Conservation (phyloP, 164 flowering plant species). For the Dillenia turbinata region DNA sequence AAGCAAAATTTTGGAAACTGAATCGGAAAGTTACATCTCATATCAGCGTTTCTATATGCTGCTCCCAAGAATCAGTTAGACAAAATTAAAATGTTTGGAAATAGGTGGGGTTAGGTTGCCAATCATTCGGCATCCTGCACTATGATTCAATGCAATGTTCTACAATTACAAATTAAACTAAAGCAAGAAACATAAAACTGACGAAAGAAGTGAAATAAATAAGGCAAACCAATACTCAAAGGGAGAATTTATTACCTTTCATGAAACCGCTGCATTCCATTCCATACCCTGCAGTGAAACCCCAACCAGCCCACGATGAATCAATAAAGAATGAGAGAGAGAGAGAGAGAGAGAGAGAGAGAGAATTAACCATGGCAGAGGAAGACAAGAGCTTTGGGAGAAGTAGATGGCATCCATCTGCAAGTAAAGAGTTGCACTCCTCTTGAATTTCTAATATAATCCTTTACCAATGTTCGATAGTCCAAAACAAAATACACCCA, state of each 20-base stretch:
- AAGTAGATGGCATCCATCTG: conserved; percentile 78
- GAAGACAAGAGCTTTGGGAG: conserved; percentile 85
- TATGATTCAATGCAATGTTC: too few relatives aligned
- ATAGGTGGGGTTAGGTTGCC: too few relatives aligned
- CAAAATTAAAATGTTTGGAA: too few relatives aligned
- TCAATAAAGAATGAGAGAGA: conserved; percentile 8
- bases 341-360: conserved; percentile 11
- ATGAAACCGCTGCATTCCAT: conserved; percentile 95
- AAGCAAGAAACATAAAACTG: background rate
- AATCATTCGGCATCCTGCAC: too few relatives aligned
- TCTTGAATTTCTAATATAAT: conserved; percentile 66
- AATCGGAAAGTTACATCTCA: too few relatives aligned
- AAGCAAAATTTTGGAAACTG: too few relatives aligned
- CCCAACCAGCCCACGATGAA: conserved; percentile 16
- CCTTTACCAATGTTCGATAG: conserved; percentile 28
- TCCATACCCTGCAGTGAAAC: conserved; percentile 73
- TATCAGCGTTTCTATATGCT: too few relatives aligned
- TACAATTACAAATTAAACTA: background rate
- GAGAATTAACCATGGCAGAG: conserved; percentile 79
- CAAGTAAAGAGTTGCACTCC: conserved; percentile 89
- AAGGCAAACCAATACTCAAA: background rate
- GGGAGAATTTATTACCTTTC: conserved; percentile 61
- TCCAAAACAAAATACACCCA: background rate
- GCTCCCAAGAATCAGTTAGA: too few relatives aligned
- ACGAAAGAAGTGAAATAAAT: background rate